phyloP scores from a whole-genome alignment of 2,329 filamentous ascomycete genomes.

The Penicillium thymicola region DNA sequence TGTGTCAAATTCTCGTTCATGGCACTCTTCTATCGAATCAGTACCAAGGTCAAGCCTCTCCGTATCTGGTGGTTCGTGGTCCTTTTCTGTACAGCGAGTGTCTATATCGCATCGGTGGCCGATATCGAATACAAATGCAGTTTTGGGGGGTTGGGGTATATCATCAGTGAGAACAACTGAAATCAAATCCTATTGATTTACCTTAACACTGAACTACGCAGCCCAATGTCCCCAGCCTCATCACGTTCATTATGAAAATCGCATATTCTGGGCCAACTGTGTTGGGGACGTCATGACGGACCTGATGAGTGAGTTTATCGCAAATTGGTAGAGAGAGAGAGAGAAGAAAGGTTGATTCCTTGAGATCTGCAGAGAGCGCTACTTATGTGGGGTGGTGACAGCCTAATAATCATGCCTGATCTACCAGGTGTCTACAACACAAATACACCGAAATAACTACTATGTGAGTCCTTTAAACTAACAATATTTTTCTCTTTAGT shows the following conservation, averaged over 20 bases:
- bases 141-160: slow-evolving; percentile 8
- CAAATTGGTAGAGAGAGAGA: too few species aligned
- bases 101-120: slow-evolving; percentile 14
- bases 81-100: slow-evolving; percentile 3
- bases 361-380: too few species aligned
- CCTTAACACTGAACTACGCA: background rate
- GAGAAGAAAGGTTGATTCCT: too few species aligned
- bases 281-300: slow-evolving; percentile 17
- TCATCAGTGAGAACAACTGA: slow-evolving; percentile 12
- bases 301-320: slow-evolving; percentile 12
- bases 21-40: slow-evolving; percentile 16
- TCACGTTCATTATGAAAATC: slow-evolving; percentile 18
- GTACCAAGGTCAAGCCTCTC: slow-evolving; percentile 12
- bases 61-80: slow-evolving; percentile 21
- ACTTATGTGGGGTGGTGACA: too few species aligned
- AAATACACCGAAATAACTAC: background rate
- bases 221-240: slow-evolving; percentile 9
- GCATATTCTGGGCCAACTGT: slow-evolving; percentile 15
- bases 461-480: background rate
- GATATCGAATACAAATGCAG: slow-evolving; percentile 20
- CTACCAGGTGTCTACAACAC: too few species aligned
- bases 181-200: background rate
- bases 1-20: slow-evolving; percentile 20
- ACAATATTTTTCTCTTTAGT: background rate
- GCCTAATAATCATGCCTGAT: too few species aligned